Percentiles rank a stretch among this genome's conserved stretches.
Evolutionary conservation across 148 eudicot species (phyloP).

Genomic region (Beta vulgaris): DNA sequence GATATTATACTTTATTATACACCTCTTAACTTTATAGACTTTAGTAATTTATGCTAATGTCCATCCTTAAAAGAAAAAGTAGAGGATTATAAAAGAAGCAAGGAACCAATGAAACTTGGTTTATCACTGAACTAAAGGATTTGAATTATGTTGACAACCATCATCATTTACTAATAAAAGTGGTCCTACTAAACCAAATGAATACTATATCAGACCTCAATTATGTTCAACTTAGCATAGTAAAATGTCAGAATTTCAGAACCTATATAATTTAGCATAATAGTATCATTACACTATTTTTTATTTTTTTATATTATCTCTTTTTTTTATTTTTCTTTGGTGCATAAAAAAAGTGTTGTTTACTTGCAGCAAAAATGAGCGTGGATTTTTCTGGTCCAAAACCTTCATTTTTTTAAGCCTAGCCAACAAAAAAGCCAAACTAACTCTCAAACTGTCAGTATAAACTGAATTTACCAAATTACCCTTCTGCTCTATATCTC

Average conservation of each 20-base stretch:
- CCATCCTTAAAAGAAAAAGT: conserved; percentile 4
- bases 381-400: conserved; percentile 14
- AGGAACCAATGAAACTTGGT: conserved; percentile 30
- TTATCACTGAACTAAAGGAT: conserved; percentile 33
- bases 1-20: conserved; percentile 1
- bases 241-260: conserved; percentile 16
- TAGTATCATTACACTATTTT: neutral
- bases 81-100: conserved; percentile 30
- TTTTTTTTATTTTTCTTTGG: no score
- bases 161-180: conserved; percentile 28
- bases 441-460: conserved; percentile 38
- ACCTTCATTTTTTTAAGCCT: neutral
- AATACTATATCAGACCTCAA: conserved; percentile 10
- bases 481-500: conserved; percentile 18
- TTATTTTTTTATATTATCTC: neutral
- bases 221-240: conserved; percentile 27
- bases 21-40: no score
- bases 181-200: conserved; percentile 24
- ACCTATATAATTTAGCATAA: neutral
- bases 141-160: conserved; percentile 1
- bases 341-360: neutral
- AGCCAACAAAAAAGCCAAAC: conserved; percentile 29
- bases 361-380: conserved; percentile 1
- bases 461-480: conserved; percentile 1
- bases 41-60: neutral